Conservation (phyloP, 1,284 basidiomycete species). For the Pseudozyma pruni region DNA sequence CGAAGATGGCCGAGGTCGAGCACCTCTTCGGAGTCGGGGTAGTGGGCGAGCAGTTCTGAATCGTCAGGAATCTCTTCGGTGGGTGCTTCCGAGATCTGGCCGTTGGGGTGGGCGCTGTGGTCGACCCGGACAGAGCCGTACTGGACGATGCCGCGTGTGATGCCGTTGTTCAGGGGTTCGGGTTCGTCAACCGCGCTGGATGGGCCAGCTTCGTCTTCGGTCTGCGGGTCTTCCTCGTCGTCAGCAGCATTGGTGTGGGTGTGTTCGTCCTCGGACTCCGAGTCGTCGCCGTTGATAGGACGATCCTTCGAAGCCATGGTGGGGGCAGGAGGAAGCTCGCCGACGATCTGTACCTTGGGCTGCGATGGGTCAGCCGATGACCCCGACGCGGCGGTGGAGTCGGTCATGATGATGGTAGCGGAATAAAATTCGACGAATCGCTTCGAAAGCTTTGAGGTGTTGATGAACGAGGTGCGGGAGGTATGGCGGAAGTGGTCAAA, state of each 20-base stretch:
- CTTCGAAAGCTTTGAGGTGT: too few relatives aligned
- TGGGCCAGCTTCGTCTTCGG: slow-evolving; percentile 46
- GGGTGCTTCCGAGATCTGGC: neutral
- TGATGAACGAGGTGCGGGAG: neutral
- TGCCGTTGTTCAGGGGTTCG: slow-evolving; percentile 29
- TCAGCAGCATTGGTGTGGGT: slow-evolving; percentile 5
- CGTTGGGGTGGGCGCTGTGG: slow-evolving; percentile 22
- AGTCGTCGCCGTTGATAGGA: slow-evolving; percentile 14
- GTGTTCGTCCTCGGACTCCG: slow-evolving; percentile 48
- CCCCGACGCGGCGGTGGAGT: slow-evolving; percentile 1
- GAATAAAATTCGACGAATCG: neutral
- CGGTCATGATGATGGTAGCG: slow-evolving; percentile 16
- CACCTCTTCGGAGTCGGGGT: slow-evolving; percentile 53
- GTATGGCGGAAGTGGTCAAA: slow-evolving; percentile 11
- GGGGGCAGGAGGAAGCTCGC: slow-evolving; percentile 27
- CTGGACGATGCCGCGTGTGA: slow-evolving; percentile 35
- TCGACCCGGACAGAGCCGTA: slow-evolving; percentile 38
- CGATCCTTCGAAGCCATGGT: slow-evolving; percentile 22
- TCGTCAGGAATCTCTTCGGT: slow-evolving; percentile 46
- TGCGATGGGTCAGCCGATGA: neutral
- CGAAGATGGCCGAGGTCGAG: slow-evolving; percentile 88
- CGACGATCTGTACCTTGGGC: slow-evolving; percentile 34
- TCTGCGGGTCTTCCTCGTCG: slow-evolving; percentile 36
- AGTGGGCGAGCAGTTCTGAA: slow-evolving; percentile 50
- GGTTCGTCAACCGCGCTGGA: slow-evolving; percentile 19